Conservation (phyloP, 257 asterid species). For the Pogostemon cablin region DNA sequence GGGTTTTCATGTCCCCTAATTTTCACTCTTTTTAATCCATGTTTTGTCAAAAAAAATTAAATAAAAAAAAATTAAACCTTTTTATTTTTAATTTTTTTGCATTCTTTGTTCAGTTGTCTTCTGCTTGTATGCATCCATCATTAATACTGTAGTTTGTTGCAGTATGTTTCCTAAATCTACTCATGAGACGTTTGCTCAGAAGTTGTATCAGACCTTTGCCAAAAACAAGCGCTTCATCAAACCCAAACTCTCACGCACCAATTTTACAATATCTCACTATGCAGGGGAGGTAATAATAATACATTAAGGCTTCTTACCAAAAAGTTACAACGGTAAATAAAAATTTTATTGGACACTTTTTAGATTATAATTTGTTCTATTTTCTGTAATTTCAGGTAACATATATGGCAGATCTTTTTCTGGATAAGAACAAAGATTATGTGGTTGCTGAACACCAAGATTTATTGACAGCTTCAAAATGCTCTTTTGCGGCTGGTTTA, state of each 20-base stretch:
- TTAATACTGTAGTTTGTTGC: constrained; percentile 39
- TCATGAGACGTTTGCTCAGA: constrained; percentile 99
- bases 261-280: constrained; percentile 92
- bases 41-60: constrained; percentile 17
- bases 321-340: constrained; percentile 25
- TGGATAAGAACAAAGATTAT: constrained; percentile 98
- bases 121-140: constrained; percentile 30
- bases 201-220: constrained; percentile 88
- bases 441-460: constrained; percentile 99
- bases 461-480: constrained; percentile 82
- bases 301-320: neutral
- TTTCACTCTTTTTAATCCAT: constrained; percentile 16
- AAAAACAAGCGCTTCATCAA: constrained; percentile 96
- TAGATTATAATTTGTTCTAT: constrained; percentile 17
- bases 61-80: neutral
- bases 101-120: constrained; percentile 15
- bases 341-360: constrained; percentile 3
- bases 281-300: constrained; percentile 90
- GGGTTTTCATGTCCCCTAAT: constrained; percentile 6
- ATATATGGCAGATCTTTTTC: constrained; percentile 87
- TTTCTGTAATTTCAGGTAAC: constrained; percentile 62
- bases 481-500: constrained; percentile 87
- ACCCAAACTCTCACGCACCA: constrained; percentile 98
- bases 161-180: constrained; percentile 99
- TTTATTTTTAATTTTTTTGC: neutral